These are phyloP conservation scores for Hymenotorrendiella dingleyae DNA, from an alignment of 2,329 filamentous ascomycete genomes.

Conservation along the genomic window DNA sequence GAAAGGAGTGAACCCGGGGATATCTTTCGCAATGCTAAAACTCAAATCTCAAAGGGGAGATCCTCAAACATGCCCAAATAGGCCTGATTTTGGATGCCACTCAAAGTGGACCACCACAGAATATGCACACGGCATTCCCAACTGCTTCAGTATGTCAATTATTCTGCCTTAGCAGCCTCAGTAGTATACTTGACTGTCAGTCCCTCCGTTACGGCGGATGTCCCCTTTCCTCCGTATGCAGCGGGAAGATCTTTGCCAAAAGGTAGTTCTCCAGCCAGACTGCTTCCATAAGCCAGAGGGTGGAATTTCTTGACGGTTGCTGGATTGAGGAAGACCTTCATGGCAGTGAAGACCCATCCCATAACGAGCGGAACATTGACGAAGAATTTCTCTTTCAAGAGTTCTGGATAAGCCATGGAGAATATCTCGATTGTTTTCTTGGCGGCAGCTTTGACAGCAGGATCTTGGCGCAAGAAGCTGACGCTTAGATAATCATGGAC, in stretches of 20 bases:
- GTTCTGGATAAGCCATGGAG: conserved; percentile 79
- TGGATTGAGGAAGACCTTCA: conserved; percentile 69
- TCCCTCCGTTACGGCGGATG: conserved; percentile 34
- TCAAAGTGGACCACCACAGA: too few relatives aligned
- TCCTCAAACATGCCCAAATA: not conserved
- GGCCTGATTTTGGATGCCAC: too few relatives aligned
- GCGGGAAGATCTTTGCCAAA: conserved; percentile 63
- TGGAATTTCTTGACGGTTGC: conserved; percentile 77
- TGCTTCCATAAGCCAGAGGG: conserved; percentile 66
- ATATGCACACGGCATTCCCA: too few relatives aligned
- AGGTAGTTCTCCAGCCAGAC: conserved; percentile 56
- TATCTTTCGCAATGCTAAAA: conserved; percentile 1
- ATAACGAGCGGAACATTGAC: conserved; percentile 85
- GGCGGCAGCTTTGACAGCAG: conserved; percentile 67
- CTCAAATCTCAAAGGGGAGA: not conserved
- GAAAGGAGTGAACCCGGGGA: not conserved
- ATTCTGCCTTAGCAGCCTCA: not conserved
- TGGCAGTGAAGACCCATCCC: conserved; percentile 75
- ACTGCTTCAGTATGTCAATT: too few relatives aligned
- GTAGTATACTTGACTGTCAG: conserved; percentile 28
- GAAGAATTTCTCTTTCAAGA: conserved; percentile 88
- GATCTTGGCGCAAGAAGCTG: conserved; percentile 78
- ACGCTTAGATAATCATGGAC: conserved; percentile 90
- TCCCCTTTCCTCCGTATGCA: conserved; percentile 72
- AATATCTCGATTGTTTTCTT: conserved; percentile 79